Percentiles rank a stretch among this genome's conserved stretches.
These are phyloP conservation scores for Eudorina sp. DNA, from an alignment of 139 green algal species.

Conservation along the genomic window DNA sequence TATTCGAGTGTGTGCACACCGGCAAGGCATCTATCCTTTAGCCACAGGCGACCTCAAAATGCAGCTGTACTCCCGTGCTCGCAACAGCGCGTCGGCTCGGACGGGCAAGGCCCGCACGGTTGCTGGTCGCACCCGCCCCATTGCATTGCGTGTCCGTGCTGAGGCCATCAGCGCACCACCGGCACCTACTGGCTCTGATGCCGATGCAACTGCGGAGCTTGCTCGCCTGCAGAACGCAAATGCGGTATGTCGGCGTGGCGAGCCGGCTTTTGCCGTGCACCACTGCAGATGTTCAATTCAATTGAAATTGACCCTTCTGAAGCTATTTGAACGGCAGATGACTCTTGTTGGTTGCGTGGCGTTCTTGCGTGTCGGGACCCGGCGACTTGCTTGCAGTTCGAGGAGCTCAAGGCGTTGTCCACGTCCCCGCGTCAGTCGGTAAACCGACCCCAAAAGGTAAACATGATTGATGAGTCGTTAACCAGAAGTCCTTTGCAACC, in stretches of 20 bases:
- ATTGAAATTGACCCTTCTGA: too few species aligned
- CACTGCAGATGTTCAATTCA: too few species aligned
- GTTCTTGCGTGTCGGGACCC: too few species aligned
- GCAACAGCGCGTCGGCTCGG: not conserved
- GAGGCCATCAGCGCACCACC: not conserved
- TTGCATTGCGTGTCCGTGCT: not conserved
- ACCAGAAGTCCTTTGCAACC: too few species aligned
- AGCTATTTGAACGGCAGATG: too few species aligned
- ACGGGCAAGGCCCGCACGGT: not conserved
- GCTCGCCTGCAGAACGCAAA: constrained; percentile 63
- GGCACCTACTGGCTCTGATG: not conserved
- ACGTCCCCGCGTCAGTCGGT: constrained; percentile 71
- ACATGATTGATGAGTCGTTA: not conserved
- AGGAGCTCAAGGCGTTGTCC: constrained; percentile 70
- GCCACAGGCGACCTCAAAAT: too few species aligned
- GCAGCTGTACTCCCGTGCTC: not conserved
- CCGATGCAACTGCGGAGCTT: constrained; percentile 40
- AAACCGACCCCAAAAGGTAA: constrained; percentile 82
- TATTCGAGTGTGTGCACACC: too few species aligned
- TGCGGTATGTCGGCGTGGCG: constrained; percentile 45
- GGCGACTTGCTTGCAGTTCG: constrained; percentile 51
- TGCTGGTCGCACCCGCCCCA: not conserved
- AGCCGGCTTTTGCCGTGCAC: too few species aligned
- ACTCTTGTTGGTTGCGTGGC: too few species aligned
- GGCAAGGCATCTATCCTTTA: too few species aligned